phyloP scores from a whole-genome alignment of 2,329 filamentous ascomycete species.

The Coccinonectria pachysandricola region DNA sequence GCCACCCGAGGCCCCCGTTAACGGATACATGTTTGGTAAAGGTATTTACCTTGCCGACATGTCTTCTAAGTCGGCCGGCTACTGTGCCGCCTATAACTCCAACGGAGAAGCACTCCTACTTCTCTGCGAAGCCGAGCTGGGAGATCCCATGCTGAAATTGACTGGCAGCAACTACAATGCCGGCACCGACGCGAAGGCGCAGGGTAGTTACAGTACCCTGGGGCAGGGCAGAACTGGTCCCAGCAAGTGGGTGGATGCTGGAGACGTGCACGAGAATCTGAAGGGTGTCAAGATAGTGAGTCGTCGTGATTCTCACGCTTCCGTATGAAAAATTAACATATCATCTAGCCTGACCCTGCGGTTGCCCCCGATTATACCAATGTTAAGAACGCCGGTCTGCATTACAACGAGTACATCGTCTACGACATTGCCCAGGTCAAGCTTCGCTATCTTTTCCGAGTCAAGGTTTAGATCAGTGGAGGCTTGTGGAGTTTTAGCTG shows the following conservation, averaged over 20 bases:
- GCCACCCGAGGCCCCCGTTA: conserved; percentile 69
- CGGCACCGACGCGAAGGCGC: conserved; percentile 47
- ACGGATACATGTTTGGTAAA: conserved; percentile 83
- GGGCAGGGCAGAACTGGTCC: conserved; percentile 59
- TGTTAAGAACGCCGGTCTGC: conserved; percentile 35
- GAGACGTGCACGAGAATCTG: conserved; percentile 51
- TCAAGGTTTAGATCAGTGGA: conserved; percentile 34
- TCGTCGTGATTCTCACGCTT: conserved; percentile 4
- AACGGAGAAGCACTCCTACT: conserved; percentile 63
- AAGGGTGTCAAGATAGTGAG: conserved; percentile 61
- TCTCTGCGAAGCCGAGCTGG: conserved; percentile 71
- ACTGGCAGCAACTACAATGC: conserved; percentile 49
- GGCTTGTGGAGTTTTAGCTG: not conserved
- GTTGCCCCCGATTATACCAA: conserved; percentile 37
- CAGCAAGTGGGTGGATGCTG: conserved; percentile 64
- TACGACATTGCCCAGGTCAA: conserved; percentile 62
- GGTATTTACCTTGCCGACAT: conserved; percentile 84
- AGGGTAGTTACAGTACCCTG: conserved; percentile 56
- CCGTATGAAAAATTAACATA: conserved; percentile 6
- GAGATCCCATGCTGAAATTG: conserved; percentile 61
- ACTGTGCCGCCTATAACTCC: conserved; percentile 55
- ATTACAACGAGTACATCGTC: conserved; percentile 66
- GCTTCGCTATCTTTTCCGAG: conserved; percentile 58
- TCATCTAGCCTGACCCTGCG: conserved; percentile 37
- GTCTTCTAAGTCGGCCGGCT: conserved; percentile 71